Conservation (phyloP, 2,329 filamentous ascomycete species). For the Venturia aucupariae region DNA sequence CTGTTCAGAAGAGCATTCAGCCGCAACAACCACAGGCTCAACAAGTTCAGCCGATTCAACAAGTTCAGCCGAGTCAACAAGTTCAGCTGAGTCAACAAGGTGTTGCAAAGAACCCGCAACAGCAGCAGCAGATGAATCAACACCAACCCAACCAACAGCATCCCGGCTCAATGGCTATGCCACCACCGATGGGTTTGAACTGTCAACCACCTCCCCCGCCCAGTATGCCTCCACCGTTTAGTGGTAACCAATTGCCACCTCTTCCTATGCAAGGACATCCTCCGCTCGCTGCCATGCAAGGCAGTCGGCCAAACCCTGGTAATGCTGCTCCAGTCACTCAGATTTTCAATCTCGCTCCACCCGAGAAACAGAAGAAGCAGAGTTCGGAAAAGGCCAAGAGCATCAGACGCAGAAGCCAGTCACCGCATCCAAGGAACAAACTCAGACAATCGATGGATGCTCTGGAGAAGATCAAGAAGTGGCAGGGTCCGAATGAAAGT, state of each 20-base stretch:
- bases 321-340: background rate
- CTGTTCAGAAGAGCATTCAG: background rate
- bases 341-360: background rate
- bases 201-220: background rate
- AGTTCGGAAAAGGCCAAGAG: background rate
- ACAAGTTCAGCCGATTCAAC: background rate
- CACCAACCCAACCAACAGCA: background rate
- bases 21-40: background rate
- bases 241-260: background rate
- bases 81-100: background rate
- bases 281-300: background rate
- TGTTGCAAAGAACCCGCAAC: background rate
- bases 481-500: background rate
- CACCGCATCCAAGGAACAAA: background rate
- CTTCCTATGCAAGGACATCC: background rate
- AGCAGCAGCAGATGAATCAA: background rate
- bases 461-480: background rate
- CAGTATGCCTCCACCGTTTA: background rate
- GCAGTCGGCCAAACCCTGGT: background rate
- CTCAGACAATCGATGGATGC: background rate
- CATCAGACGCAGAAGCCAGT: background rate
- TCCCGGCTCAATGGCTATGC: background rate
- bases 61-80: background rate
- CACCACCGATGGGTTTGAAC: background rate
- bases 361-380: background rate